Base-by-base conservation (phyloP, 192 early-diverging fungal species). In the Gonapodya prolifera region DNA sequence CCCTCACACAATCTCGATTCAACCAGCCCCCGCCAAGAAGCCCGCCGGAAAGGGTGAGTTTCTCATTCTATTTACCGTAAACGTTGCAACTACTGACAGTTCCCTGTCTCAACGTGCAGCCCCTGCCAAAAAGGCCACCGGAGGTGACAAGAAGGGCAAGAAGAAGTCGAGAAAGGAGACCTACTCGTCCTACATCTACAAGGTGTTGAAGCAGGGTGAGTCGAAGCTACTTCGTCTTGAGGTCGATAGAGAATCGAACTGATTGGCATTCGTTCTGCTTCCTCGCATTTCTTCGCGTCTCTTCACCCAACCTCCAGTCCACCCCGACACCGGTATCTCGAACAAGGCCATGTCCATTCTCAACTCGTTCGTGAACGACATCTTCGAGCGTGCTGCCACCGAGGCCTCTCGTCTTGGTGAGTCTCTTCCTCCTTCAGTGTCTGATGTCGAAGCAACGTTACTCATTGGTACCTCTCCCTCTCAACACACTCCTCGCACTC, bases 281-380 rank as follows among this genome's bases (percentile, higher is more conserved):
- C 71, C 8, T 8, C 31, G 8, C 71, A 8, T 29, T 32, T 8
- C 71, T 2, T 30, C 8, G 8, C 31, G 2, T 29, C 71, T 2
- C 16, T 73, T 13, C 13, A 2, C 71, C 29, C 18, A 2, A 32
- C 71, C 45, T 69, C n/a, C n/a, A n/a, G 94, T 96, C 76, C 94
- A 97, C 88, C 95, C 95, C 77, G 94, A 96, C 82, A 95, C 93
- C 34, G 94, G 95, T 85, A 94, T 97, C 86, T 96, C 94, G 79
- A 95, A 94, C 91, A 95, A 94, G 88, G 94, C 95, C 85, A 97
- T 97, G 69, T 73, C 69, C 77, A 95, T 94, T 85, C 87, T 94
- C 82, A 96, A 97, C 92, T 95, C 94, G 35, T 97, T 96, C 82
- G 94, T 97, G 77, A 93, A 95, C 86, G 95, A 96, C 86, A 97